phyloP scores from a whole-genome alignment of 306 rosid genomes.

The Arachis hypogaea region DNA sequence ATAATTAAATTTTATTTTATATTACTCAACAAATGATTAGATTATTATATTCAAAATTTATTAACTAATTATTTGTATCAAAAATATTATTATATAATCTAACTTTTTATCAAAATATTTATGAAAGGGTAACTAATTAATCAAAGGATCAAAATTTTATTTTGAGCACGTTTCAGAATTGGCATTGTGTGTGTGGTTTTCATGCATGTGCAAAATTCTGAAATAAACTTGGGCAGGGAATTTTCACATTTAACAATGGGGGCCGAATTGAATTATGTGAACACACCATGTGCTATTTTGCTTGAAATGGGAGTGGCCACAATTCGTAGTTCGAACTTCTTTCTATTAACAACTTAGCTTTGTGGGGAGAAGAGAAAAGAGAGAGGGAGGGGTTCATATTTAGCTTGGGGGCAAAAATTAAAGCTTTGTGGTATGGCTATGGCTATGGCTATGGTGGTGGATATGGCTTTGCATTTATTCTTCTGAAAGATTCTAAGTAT shows the following conservation, averaged over 20 bases:
- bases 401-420: too few species aligned
- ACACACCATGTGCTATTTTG: constrained; percentile 46
- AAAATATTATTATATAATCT: too few species aligned
- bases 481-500: constrained; percentile 19
- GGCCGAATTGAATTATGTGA: constrained; percentile 4
- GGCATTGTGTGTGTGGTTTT: constrained; percentile 8
- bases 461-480: constrained; percentile 43
- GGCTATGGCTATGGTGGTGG: too few species aligned
- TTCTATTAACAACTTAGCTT: constrained; percentile 28
- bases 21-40: too few species aligned
- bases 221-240: not conserved
- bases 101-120: too few species aligned
- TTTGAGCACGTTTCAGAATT: constrained; percentile 44
- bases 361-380: too few species aligned
- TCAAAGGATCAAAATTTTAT: not conserved
- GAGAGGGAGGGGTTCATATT: too few species aligned
- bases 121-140: too few species aligned
- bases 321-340: constrained; percentile 17
- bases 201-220: constrained; percentile 41
- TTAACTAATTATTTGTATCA: too few species aligned
- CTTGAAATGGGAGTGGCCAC: constrained; percentile 35
- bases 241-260: constrained; percentile 2
- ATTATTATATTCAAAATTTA: too few species aligned
- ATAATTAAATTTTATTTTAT: too few species aligned
- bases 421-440: too few species aligned